These are phyloP conservation scores for Sporothrix pseudoabietina DNA, from an alignment of 2,329 filamentous ascomycete genomes.

Conservation along the genomic window DNA sequence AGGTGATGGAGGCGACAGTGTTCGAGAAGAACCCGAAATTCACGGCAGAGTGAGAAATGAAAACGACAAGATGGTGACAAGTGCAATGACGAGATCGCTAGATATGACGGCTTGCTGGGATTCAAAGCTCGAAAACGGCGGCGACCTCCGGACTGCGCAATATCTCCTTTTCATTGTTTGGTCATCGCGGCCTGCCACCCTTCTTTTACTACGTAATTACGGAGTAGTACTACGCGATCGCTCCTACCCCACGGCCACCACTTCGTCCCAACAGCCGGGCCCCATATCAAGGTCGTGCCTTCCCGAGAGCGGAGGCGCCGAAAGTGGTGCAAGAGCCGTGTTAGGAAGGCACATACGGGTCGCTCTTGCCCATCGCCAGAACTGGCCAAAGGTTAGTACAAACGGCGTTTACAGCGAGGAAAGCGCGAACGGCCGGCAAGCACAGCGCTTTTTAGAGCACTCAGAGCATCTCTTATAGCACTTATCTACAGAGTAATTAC, in stretches of 20 bases:
- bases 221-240: background rate
- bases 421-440: conserved; percentile 1
- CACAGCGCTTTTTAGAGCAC: background rate
- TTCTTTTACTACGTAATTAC: background rate
- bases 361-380: background rate
- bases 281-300: conserved; percentile 4
- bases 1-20: background rate
- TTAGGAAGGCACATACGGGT: conserved; percentile 22
- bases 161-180: background rate
- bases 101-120: background rate
- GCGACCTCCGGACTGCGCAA: conserved; percentile 14
- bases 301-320: conserved; percentile 27
- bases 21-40: background rate
- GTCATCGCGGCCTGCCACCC: background rate
- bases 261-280: conserved; percentile 7
- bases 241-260: background rate
- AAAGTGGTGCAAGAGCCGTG: conserved; percentile 15
- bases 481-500: background rate
- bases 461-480: background rate
- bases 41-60: background rate
- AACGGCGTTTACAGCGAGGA: background rate
- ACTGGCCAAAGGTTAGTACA: background rate
- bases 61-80: background rate
- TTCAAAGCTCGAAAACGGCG: background rate
- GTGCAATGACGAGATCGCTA: background rate